These are phyloP conservation scores for Salix brachista DNA, from an alignment of 345 rosid genomes.

Conservation along the genomic window DNA sequence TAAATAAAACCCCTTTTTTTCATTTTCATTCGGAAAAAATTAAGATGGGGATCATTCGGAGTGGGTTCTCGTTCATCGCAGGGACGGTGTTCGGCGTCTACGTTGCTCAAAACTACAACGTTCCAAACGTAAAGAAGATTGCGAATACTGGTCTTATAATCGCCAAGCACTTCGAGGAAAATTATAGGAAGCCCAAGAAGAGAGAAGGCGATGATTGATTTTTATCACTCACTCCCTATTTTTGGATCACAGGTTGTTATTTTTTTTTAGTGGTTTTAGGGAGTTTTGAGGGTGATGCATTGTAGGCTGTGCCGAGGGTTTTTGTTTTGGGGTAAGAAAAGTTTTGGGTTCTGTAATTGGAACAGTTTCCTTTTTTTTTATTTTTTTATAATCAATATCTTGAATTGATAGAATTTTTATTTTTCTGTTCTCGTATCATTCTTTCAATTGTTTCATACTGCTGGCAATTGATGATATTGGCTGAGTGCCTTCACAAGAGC, in stretches of 20 bases:
- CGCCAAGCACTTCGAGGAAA: constrained; percentile 61
- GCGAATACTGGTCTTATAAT: constrained; percentile 37
- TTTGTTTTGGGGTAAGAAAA: no score
- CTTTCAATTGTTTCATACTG: no score
- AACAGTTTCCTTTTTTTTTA: no score
- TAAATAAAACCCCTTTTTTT: not conserved
- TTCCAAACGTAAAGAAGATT: constrained; percentile 55
- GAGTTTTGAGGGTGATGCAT: not conserved
- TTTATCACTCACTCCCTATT: not conserved
- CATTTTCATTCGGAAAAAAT: not conserved
- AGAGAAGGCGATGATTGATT: constrained; percentile 26
- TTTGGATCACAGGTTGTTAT: not conserved
- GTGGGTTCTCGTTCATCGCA: constrained; percentile 41
- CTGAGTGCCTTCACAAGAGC: no score
- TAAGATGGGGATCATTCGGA: constrained; percentile 49
- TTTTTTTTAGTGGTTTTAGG: not conserved
- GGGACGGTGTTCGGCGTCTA: constrained; percentile 55
- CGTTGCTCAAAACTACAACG: constrained; percentile 63
- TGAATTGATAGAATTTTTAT: no score
- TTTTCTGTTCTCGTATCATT: no score
- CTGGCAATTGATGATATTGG: no score
- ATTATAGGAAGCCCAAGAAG: constrained; percentile 58
- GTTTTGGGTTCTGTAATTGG: no score
- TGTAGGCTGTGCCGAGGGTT: no score
- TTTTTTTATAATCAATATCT: no score